Evolutionary conservation across 345 rosid species (phyloP).

Genomic region (Lenwebbia sp.): DNA sequence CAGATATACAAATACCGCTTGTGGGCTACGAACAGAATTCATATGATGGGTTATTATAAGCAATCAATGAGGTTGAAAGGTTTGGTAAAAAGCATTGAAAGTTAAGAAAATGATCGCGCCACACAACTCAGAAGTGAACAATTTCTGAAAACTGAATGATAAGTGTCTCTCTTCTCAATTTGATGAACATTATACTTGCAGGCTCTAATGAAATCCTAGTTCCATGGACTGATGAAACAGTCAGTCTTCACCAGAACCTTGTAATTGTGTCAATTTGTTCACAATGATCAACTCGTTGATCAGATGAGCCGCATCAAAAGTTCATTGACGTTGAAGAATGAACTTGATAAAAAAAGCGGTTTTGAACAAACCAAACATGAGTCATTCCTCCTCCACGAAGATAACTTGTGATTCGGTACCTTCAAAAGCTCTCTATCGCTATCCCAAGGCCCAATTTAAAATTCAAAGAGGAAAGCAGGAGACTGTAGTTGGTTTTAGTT

Average conservation of each 20-base stretch:
- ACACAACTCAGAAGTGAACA: not conserved
- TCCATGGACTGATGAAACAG: not conserved
- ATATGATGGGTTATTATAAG: not conserved
- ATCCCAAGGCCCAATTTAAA: not conserved
- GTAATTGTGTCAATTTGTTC: not conserved
- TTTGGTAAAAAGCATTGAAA: not conserved
- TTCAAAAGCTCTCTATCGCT: not conserved
- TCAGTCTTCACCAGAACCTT: not conserved
- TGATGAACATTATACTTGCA: not conserved
- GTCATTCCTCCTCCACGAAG: not conserved
- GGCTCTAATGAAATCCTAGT: not conserved
- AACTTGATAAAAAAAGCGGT: not conserved
- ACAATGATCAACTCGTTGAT: not conserved
- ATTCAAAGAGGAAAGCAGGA: not conserved
- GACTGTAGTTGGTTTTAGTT: not conserved
- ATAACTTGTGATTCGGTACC: not conserved
- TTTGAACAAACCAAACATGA: not conserved
- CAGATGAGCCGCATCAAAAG: not conserved
- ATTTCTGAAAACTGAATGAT: not conserved
- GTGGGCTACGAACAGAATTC: not conserved
- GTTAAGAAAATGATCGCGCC: not conserved
- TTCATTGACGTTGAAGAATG: not conserved
- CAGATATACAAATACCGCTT: not conserved
- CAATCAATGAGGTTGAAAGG: not conserved
- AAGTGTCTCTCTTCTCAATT: not conserved